phyloP scores from a whole-genome alignment of 2,329 filamentous ascomycete species.

The Huntiella moniliformis region DNA sequence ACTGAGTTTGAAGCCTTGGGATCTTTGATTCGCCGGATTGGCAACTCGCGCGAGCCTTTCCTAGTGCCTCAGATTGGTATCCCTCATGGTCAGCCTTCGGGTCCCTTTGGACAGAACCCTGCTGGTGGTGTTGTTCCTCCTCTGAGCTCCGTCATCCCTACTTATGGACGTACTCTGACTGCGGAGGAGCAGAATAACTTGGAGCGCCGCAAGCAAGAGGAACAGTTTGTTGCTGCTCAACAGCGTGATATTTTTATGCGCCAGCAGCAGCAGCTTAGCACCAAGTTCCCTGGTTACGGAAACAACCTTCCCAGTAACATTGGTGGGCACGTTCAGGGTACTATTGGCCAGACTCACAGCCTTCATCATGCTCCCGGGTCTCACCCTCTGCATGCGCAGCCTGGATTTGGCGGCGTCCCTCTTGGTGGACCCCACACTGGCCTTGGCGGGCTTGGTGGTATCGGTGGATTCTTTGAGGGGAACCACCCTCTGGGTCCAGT shows the following conservation, averaged over 20 bases:
- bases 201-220: conserved; percentile 90
- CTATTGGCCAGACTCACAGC: conserved; percentile 11
- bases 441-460: not conserved
- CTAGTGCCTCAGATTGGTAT: conserved; percentile 94
- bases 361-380: conserved; percentile 89
- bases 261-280: conserved; percentile 40
- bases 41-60: conserved; percentile 94
- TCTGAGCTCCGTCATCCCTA: conserved; percentile 83
- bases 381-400: conserved; percentile 90
- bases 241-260: conserved; percentile 86
- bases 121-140: conserved; percentile 59
- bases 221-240: conserved; percentile 89
- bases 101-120: conserved; percentile 29
- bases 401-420: conserved; percentile 76
- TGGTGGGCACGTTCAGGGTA: conserved; percentile 13
- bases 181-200: conserved; percentile 96
- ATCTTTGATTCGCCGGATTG: conserved; percentile 85
- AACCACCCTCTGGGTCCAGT: not conserved
- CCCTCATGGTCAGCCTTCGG: conserved; percentile 57
- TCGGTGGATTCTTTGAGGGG: not conserved
- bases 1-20: conserved; percentile 85
- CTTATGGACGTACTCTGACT: conserved; percentile 87
- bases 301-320: not conserved
- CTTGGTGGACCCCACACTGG: not conserved
- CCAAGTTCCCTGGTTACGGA: conserved; percentile 31